These are phyloP conservation scores for Mucuna pruriens DNA, from an alignment of 306 rosid species.

Conservation along the genomic window DNA sequence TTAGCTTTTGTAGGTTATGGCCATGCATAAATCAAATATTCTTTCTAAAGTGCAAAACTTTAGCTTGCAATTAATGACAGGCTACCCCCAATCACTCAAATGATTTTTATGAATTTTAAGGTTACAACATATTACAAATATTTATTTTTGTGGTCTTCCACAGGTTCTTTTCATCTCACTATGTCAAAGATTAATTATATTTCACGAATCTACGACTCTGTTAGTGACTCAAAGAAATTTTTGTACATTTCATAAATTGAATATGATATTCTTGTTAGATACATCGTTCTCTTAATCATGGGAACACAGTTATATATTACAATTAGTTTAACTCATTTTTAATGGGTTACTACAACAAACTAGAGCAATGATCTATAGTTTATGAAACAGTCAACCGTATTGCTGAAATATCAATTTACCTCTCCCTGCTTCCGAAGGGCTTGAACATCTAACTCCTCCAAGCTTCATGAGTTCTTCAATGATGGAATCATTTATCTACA, in stretches of 20 bases:
- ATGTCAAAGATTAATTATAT: no score
- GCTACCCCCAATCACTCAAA: constrained; percentile 19
- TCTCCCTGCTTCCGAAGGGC: constrained; percentile 69
- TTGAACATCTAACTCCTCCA: constrained; percentile 76
- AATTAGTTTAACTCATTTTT: constrained; percentile 17
- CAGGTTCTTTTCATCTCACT: no score
- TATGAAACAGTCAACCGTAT: constrained; percentile 33
- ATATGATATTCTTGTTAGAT: no score
- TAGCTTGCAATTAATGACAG: not conserved
- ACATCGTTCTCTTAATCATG: no score
- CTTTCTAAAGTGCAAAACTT: not conserved
- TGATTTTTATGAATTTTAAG: not conserved
- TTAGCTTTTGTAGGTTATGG: constrained; percentile 3
- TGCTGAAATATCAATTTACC: constrained; percentile 54
- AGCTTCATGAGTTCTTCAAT: constrained; percentile 56
- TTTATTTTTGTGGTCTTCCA: no score
- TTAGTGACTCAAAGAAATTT: no score
- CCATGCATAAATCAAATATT: constrained; percentile 9
- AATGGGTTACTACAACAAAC: constrained; percentile 29
- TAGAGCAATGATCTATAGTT: constrained; percentile 13
- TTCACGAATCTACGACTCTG: no score
- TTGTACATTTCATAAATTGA: no score
- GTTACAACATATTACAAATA: constrained; percentile 3
- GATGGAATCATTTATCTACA: constrained; percentile 58
- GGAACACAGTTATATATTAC: no score